Conservation (phyloP, 257 asterid genomes). For the Nicotiana paniculata region DNA sequence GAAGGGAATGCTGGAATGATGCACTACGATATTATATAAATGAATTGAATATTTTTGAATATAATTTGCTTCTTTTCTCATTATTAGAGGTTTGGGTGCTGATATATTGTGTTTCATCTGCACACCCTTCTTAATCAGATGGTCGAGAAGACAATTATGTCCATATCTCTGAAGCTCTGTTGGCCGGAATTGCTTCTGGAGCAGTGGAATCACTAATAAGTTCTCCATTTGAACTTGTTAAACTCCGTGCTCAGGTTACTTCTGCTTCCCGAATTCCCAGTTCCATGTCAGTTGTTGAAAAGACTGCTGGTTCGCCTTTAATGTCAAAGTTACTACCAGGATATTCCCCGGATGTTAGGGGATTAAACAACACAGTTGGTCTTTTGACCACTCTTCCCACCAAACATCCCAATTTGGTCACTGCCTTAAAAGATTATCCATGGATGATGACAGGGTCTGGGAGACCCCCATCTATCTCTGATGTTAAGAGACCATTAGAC, state of each 20-base stretch:
- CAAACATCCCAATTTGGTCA: slow-evolving; percentile 44
- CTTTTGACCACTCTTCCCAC: slow-evolving; percentile 65
- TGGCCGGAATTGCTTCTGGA: slow-evolving; percentile 87
- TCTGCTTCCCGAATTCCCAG: slow-evolving; percentile 58
- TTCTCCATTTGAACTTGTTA: slow-evolving; percentile 73
- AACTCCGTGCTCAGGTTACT: slow-evolving; percentile 85
- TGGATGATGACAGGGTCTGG: slow-evolving; percentile 99
- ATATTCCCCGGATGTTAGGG: slow-evolving; percentile 46
- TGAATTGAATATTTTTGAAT: neutral
- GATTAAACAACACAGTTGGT: slow-evolving; percentile 53
- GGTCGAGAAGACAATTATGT: slow-evolving; percentile 50
- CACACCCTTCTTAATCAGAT: slow-evolving; percentile 31
- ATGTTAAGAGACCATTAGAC: slow-evolving; percentile 53
- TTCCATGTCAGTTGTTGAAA: slow-evolving; percentile 34
- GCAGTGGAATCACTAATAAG: slow-evolving; percentile 33
- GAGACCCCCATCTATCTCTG: slow-evolving; percentile 67
- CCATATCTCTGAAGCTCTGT: slow-evolving; percentile 62
- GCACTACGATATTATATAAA: neutral
- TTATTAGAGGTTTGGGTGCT: neutral
- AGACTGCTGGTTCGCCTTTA: slow-evolving; percentile 40
- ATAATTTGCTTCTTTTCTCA: neutral
- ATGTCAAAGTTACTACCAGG: slow-evolving; percentile 60
- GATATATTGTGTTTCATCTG: neutral
- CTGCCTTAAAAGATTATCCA: slow-evolving; percentile 75
- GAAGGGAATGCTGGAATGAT: neutral